A percentile compares a stretch with the other conserved stretches of the same genome.
Conservation (phyloP, 1,284 basidiomycete species). For the Polyporus tsugae region DNA sequence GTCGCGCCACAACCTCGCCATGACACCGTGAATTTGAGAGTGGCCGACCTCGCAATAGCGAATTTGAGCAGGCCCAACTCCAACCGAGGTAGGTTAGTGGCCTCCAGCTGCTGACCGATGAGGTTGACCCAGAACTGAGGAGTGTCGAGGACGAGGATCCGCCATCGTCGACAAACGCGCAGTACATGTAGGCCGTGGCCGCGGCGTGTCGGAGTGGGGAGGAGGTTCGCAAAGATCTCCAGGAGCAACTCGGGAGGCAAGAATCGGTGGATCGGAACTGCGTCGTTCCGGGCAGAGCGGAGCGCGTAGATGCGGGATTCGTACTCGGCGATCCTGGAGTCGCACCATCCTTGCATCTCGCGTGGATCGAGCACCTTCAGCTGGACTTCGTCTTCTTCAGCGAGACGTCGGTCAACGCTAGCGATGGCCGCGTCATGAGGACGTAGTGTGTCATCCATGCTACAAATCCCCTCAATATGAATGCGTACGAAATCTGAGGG, state of each 20-base stretch:
- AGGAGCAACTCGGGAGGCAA: slow-evolving; percentile 5
- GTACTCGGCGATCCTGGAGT: not conserved
- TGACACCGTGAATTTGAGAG: not conserved
- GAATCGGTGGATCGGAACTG: not conserved
- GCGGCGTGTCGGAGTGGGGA: not conserved
- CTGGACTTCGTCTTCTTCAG: not conserved
- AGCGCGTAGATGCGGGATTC: not conserved
- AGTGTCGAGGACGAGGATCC: not conserved
- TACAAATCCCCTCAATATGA: not conserved
- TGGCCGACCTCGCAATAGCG: not conserved
- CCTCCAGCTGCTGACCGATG: not conserved
- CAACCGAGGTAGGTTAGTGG: not conserved
- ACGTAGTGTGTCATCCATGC: not conserved
- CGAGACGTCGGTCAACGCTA: not conserved
- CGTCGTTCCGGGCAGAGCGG: not conserved
- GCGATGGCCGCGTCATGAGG: not conserved
- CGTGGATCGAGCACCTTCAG: not conserved
- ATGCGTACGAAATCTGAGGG: not conserved
- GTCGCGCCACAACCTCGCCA: not conserved
- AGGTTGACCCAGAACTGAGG: slow-evolving; percentile 8
- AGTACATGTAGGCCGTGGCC: not conserved
- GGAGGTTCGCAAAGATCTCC: not conserved
- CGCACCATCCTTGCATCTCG: not conserved
- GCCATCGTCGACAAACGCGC: slow-evolving; percentile 2
- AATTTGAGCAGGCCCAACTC: not conserved